phyloP scores from a whole-genome alignment of 1,284 basidiomycete species.

The Heimioporus retisporus region DNA sequence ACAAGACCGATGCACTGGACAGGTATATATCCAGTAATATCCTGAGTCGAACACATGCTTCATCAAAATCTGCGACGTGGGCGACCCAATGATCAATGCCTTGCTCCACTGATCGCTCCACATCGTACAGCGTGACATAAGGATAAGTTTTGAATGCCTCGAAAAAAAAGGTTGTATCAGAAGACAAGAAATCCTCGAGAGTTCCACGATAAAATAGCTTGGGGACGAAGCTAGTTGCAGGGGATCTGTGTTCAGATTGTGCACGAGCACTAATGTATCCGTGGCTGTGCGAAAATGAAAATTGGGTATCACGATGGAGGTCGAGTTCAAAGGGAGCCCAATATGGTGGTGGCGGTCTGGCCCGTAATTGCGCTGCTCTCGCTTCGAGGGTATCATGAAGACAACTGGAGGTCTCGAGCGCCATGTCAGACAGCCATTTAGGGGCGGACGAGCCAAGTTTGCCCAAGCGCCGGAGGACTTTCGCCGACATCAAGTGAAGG shows the following conservation, averaged over 20 bases:
- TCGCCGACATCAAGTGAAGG: too few species aligned
- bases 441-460: too few species aligned
- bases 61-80: slow-evolving; percentile 9
- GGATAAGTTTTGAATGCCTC: slow-evolving; percentile 12
- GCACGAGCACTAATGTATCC: slow-evolving; percentile 33
- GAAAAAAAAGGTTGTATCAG: not conserved
- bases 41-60: slow-evolving; percentile 1
- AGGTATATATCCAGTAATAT: slow-evolving; percentile 20
- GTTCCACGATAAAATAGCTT: slow-evolving; percentile 12
- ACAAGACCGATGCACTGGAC: not conserved
- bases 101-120: slow-evolving; percentile 42
- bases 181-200: slow-evolving; percentile 27
- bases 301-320: slow-evolving; percentile 18
- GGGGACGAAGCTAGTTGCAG: slow-evolving; percentile 20
- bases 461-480: too few species aligned
- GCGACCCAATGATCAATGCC: slow-evolving; percentile 42
- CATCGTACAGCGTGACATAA: slow-evolving; percentile 40
- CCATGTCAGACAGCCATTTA: too few species aligned
- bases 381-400: too few species aligned
- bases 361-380: too few species aligned
- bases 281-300: slow-evolving; percentile 39
- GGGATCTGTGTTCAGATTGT: not conserved
- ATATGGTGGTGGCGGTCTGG: too few species aligned
- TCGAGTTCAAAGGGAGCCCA: not conserved
- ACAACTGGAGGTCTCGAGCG: too few species aligned